phyloP scores from a whole-genome alignment of 139 green algal genomes.

The Dunaliella primolecta region DNA sequence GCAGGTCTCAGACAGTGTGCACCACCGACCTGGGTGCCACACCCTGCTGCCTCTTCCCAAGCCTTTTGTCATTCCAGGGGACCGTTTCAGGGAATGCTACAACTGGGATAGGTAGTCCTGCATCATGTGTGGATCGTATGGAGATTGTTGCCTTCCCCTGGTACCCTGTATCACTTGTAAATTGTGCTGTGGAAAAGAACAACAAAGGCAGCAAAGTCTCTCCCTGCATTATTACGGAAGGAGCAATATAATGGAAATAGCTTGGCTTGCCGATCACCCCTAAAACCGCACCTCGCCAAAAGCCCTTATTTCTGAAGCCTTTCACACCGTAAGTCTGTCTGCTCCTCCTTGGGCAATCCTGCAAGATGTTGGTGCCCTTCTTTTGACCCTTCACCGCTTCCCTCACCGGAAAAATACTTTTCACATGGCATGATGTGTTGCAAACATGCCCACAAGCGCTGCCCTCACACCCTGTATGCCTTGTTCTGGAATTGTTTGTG shows the following conservation, averaged over 20 bases:
- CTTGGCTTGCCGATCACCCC: not conserved
- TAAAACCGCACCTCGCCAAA: not conserved
- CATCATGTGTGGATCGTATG: conserved; percentile 51
- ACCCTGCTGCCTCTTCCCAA: conserved; percentile 76
- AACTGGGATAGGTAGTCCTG: conserved; percentile 83
- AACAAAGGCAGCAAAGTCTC: not conserved
- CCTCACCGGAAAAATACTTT: too few species aligned
- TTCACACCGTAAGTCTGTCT: too few species aligned
- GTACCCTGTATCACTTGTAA: not conserved
- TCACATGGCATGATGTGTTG: too few species aligned
- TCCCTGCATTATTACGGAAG: not conserved
- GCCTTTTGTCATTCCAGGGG: conserved; percentile 75
- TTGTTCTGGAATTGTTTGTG: too few species aligned
- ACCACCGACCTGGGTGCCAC: conserved; percentile 16
- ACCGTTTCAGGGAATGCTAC: conserved; percentile 85
- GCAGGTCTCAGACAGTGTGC: not conserved
- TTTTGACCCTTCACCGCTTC: too few species aligned
- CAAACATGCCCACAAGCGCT: too few species aligned
- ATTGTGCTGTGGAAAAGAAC: not conserved
- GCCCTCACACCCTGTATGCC: too few species aligned
- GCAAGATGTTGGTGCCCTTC: too few species aligned
- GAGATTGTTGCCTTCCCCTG: conserved; percentile 36
- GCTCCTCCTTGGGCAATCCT: too few species aligned
- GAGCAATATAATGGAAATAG: not conserved
- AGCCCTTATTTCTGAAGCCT: too few species aligned